These are phyloP conservation scores for Casuarina equisetifolia DNA, from an alignment of 306 rosid species.

Conservation along the genomic window DNA sequence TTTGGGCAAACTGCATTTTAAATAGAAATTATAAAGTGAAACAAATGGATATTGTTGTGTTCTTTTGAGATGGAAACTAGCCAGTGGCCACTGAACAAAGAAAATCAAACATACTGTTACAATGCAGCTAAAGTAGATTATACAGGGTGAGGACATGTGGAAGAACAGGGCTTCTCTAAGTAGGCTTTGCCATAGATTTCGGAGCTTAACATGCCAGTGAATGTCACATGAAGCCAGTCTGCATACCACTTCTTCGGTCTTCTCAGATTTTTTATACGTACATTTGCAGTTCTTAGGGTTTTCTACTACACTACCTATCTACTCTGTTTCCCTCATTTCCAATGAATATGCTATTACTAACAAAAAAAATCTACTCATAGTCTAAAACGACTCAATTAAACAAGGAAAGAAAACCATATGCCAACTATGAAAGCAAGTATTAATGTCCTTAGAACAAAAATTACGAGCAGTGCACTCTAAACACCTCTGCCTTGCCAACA, in stretches of 20 bases:
- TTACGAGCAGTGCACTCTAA: not conserved
- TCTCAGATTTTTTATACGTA: not conserved
- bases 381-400: not conserved
- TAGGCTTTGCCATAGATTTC: not conserved
- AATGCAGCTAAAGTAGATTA: not conserved
- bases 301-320: not conserved
- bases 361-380: not conserved
- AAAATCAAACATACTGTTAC: not conserved
- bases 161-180: not conserved
- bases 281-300: not conserved
- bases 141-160: not conserved
- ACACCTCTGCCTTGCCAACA: not conserved
- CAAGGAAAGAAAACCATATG: not conserved
- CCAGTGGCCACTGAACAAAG: not conserved
- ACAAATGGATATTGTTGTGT: not conserved
- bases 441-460: not conserved
- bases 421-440: not conserved
- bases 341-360: not conserved
- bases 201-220: not conserved
- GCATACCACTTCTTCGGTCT: not conserved
- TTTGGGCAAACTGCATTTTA: not conserved
- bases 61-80: not conserved
- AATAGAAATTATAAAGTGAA: not conserved
- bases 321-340: not conserved
- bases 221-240: conserved; percentile 1